These are phyloP conservation scores for Cutaneotrichosporon sp. DNA, from an alignment of 1,284 basidiomycete species.

Conservation along the genomic window DNA sequence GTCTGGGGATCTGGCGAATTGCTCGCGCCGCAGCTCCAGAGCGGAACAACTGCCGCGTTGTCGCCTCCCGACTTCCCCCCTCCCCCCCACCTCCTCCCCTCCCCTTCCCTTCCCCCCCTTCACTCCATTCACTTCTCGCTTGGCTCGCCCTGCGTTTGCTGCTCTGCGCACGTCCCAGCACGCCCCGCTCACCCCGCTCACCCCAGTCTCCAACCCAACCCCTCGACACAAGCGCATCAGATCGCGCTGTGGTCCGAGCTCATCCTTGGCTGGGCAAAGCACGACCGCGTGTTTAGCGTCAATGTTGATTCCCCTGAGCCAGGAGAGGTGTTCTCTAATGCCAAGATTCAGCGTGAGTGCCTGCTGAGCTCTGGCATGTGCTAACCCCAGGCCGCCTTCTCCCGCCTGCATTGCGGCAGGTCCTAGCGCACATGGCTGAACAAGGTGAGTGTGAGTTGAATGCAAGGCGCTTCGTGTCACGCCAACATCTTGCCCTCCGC, in stretches of 20 bases:
- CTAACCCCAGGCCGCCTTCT: conserved; percentile 36
- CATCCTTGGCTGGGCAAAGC: conserved; percentile 52
- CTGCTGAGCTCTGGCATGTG: background rate
- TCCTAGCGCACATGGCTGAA: conserved; percentile 45
- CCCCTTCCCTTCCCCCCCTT: too few relatives aligned
- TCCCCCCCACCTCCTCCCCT: too few relatives aligned
- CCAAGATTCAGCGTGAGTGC: conserved; percentile 46
- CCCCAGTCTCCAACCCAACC: conserved; percentile 56
- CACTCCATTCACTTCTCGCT: background rate
- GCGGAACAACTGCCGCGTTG: too few relatives aligned
- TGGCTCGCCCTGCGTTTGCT: background rate
- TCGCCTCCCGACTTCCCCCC: too few relatives aligned
- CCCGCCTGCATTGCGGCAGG: conserved; percentile 32
- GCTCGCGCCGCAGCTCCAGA: too few relatives aligned
- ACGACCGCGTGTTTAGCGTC: conserved; percentile 52
- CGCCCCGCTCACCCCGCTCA: conserved; percentile 5
- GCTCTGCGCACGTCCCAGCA: too few relatives aligned
- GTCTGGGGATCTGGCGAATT: too few relatives aligned
- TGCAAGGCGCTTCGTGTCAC: background rate
- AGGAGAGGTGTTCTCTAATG: conserved; percentile 49
- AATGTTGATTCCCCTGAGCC: conserved; percentile 45
- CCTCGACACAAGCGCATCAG: conserved; percentile 55
- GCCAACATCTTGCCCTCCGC: background rate
- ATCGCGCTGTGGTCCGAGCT: conserved; percentile 55
- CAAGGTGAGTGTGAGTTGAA: conserved; percentile 40